phyloP scores from a whole-genome alignment of 352 stramenopile genomes.

The Pythium biforme region DNA sequence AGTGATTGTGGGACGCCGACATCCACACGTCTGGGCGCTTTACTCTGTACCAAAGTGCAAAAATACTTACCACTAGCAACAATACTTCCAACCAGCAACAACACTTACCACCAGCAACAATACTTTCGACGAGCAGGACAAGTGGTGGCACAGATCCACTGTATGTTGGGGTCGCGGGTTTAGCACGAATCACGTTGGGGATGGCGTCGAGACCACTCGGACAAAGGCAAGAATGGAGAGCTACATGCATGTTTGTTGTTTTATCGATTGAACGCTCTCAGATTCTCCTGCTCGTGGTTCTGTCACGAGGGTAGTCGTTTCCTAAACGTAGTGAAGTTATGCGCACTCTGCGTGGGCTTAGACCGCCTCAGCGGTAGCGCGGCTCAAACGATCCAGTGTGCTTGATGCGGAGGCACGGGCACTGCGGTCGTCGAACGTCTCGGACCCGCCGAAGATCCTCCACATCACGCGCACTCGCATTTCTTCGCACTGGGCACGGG shows the following conservation, averaged over 20 bases:
- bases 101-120: background rate
- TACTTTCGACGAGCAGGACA: background rate
- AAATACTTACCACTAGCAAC: background rate
- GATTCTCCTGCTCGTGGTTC: background rate
- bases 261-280: background rate
- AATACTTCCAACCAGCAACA: background rate
- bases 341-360: background rate
- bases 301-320: background rate
- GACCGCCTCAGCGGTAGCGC: background rate
- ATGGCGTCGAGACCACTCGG: too few species aligned
- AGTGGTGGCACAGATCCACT: too few species aligned
- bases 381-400: background rate
- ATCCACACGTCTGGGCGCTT: too few species aligned
- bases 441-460: background rate
- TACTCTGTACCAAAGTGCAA: too few species aligned
- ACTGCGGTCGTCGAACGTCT: background rate
- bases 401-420: background rate
- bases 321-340: background rate
- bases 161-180: too few species aligned
- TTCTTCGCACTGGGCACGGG: background rate
- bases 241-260: background rate
- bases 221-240: background rate
- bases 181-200: too few species aligned
- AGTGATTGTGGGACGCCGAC: too few species aligned
- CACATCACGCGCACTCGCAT: background rate